phyloP scores from a whole-genome alignment of 306 rosid genomes.

The Castanea mollissima region DNA sequence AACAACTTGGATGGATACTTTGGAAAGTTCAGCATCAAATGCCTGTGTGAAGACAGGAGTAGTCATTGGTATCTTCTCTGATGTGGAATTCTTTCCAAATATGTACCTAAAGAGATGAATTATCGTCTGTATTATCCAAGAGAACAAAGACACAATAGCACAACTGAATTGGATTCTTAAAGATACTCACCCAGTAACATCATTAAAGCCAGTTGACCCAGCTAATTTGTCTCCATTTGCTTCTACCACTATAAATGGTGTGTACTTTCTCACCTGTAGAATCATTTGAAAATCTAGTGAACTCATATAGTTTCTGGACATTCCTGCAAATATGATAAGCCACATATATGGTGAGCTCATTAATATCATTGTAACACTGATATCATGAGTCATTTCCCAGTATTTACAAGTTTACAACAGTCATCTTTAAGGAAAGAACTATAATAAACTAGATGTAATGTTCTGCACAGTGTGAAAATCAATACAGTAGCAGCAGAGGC shows the following conservation, averaged over 20 bases:
- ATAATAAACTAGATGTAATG: background rate
- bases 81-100: constrained; percentile 78
- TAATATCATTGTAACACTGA: background rate
- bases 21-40: constrained; percentile 46
- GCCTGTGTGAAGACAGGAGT: constrained; percentile 93
- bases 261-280: constrained; percentile 76
- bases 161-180: background rate
- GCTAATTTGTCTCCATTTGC: constrained; percentile 78
- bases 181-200: constrained; percentile 71
- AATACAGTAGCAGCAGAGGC: background rate
- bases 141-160: background rate
- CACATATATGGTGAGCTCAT: background rate
- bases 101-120: constrained; percentile 52
- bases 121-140: constrained; percentile 5
- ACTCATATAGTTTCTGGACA: background rate
- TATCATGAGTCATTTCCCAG: background rate
- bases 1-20: constrained; percentile 78
- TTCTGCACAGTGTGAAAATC: background rate
- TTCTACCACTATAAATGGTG: constrained; percentile 69
- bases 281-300: background rate
- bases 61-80: constrained; percentile 89
- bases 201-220: constrained; percentile 75
- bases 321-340: background rate
- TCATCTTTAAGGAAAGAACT: background rate
- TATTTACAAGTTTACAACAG: background rate